Conservation (phyloP, 108 stramenopile genomes). For the Aurantiochytrium sp. region DNA sequence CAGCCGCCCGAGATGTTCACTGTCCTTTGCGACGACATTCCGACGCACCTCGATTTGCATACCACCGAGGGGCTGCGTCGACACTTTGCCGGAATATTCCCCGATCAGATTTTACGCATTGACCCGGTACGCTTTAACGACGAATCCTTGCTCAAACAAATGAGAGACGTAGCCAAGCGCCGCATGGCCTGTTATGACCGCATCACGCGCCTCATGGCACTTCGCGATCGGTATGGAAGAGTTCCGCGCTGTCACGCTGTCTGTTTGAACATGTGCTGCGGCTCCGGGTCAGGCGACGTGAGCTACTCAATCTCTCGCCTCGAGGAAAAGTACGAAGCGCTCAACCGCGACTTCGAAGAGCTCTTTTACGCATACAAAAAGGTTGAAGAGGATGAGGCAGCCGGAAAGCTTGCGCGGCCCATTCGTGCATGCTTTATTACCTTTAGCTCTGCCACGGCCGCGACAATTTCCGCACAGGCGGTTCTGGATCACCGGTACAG, state of each 20-base stretch:
- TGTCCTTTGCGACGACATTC: background rate
- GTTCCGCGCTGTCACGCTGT: background rate
- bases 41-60: background rate
- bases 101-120: background rate
- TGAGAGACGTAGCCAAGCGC: background rate
- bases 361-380: background rate
- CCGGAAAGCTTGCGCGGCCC: background rate
- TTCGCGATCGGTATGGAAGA: background rate
- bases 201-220: slow-evolving; percentile 6
- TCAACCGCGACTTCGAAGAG: background rate
- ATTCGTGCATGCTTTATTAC: background rate
- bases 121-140: background rate
- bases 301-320: background rate
- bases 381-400: background rate
- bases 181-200: background rate
- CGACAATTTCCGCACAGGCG: background rate
- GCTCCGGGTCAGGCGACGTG: background rate
- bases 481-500: slow-evolving; percentile 3
- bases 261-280: background rate
- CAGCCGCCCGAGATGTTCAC: slow-evolving; percentile 16
- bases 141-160: background rate
- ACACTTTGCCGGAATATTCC: background rate
- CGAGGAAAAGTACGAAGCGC: background rate
- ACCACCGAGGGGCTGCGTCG: background rate
- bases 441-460: background rate